Evolutionary conservation across 2,329 filamentous ascomycete species (phyloP), one percentile per base, ranked within the genome.

Genomic region (Rhinocladiella similis): DNA sequence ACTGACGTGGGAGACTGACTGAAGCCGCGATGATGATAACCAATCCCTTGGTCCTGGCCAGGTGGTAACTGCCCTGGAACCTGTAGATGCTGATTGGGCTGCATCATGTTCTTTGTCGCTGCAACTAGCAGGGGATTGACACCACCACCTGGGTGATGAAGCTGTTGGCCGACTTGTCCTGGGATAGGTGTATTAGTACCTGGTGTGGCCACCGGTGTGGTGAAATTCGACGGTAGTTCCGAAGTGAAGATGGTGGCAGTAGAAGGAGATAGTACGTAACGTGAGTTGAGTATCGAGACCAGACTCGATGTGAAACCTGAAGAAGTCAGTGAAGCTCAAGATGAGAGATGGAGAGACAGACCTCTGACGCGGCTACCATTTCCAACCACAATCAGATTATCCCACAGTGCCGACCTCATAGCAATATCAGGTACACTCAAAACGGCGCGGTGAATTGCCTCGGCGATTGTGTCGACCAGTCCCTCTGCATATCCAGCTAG

Each of bases 231-330:
- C 6, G 94, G 94, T 36, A 97, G 85, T 73, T 99, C 94, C 19
- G 91, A 96, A 35, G 92, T 96, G 80, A 97, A 97, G 68, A 97
- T 97, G 41, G 92, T 97, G 49, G 91, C 91, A 1, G 91, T 93
- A 25, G 88, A 92, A 0, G 94, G 94, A 1, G 92, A 96, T 64
- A 99, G 86, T 52, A 97, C 83, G 72, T 96, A 94, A 63, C 92
- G 91, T 47, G 87, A 83, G 36, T 83, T 83, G 35, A 99, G 83
- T 0, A 86, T 91, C 66, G 88, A 83, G 36, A 97, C 72, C 47
- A 99, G 85, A 64, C 93, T 90, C 66, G 97, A 91, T 64, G 89
- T 92, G 71, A 99, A 93, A 4, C 94, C 91, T 77, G 78, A 66
- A 36, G 5, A 42, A 38, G 36, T 67, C 45, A 64, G 48, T 47